Base-by-base conservation (phyloP, 2,329 filamentous ascomycete genomes). In the Colletotrichum ledebouriae region DNA sequence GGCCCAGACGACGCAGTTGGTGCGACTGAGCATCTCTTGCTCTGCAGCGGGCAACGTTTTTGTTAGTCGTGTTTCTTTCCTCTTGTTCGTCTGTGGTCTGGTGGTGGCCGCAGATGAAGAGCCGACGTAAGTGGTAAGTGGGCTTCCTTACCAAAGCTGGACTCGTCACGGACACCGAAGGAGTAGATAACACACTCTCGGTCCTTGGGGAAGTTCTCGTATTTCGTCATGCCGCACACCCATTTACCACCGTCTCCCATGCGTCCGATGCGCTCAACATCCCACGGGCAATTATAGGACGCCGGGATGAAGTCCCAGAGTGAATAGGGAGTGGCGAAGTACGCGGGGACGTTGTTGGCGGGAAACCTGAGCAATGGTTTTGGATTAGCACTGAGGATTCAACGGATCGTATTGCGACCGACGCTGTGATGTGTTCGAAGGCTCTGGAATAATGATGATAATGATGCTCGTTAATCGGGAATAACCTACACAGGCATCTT, bases 231-330 rank as follows among this genome's bases (percentile, higher is more conserved):
- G 41, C 80, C 80, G 71, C 80, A 82, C 11, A 81, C 76, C 77
- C 79, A 80, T 69, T 82, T 82, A 17, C 80, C 80, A n/a, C 80
- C 80, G 41, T 81, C 79, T 34, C 80, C 80, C 6, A 80, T 70
- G 4, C 75, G 72, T 3, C 80, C 80, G 3, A 82, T 72, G 6
- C 80, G 75, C 66, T 81, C 77, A 11, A 82, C 74, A 34, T 81
- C 79, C 60, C 79, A 76, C 3, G 80, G 80, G 71, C 80, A 82
- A 50, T 74, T 76, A 71, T 78, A 82, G 1, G 78, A 75, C 2
- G 80, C 75, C 4, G 78, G 78, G 20, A 77, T 75, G 71, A 81
- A 80, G 67, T 82, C 80, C 78, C 79, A 82, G 13, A 81, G 71
- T 1, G 77, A 75, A 66, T 78, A 80, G 1, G 78, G 78, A 6